phyloP scores from a whole-genome alignment of 2,329 filamentous ascomycete species.

The Diaporthe destruens region DNA sequence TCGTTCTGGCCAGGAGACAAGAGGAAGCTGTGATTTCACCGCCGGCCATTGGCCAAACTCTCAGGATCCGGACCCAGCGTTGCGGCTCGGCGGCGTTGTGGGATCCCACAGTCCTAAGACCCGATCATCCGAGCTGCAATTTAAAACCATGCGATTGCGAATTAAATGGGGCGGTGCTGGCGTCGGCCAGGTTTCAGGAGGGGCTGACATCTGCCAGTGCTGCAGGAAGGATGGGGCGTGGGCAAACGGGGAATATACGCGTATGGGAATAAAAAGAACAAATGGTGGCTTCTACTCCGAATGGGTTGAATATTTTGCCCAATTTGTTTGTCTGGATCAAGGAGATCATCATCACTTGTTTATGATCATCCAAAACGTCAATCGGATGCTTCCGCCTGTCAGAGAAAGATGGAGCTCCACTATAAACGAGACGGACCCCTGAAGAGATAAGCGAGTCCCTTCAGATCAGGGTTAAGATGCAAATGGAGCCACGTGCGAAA shows the following conservation, averaged over 20 bases:
- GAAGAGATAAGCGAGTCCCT: conserved; percentile 23
- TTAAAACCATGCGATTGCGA: conserved; percentile 37
- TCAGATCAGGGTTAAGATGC: conserved; percentile 14
- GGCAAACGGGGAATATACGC: background rate
- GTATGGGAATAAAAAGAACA: background rate
- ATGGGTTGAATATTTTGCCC: background rate
- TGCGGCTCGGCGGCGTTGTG: conserved; percentile 29
- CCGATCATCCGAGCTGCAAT: conserved; percentile 36
- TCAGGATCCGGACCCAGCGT: conserved; percentile 5
- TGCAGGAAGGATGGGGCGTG: conserved; percentile 27
- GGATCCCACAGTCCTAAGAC: conserved; percentile 3
- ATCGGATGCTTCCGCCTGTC: background rate
- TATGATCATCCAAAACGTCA: conserved; percentile 20
- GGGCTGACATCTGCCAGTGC: conserved; percentile 21
- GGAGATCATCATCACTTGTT: conserved; percentile 22
- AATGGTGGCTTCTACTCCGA: background rate
- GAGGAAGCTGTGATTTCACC: background rate
- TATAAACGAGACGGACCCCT: conserved; percentile 27
- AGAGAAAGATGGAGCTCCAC: conserved; percentile 35
- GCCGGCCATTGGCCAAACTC: conserved; percentile 33
- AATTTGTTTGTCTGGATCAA: conserved; percentile 4
- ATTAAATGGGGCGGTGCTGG: conserved; percentile 37
- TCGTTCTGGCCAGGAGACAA: conserved; percentile 13
- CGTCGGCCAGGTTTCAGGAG: conserved; percentile 35
- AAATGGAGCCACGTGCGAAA: conserved; percentile 23